Base-by-base conservation (phyloP, 1,284 basidiomycete genomes). In the Meira nashicola region DNA sequence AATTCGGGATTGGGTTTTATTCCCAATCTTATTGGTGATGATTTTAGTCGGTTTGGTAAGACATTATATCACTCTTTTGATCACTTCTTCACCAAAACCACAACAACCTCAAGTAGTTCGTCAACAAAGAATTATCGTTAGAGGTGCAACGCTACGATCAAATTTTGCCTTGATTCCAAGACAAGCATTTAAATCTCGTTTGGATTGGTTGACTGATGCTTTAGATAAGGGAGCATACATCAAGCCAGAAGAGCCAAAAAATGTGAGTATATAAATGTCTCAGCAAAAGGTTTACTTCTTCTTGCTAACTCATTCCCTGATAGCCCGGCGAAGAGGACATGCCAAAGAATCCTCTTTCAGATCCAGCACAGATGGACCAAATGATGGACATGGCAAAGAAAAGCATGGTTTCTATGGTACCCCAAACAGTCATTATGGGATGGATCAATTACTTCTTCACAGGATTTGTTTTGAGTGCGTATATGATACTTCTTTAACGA, bases 381-480 rank as follows among this genome's bases (percentile, higher is more conserved):
- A 95, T 98, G 91, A 95, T 98, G 92, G 86, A 92, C 33, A 90
- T 90, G 54, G 90, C 98, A 89, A 98, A 97, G 83, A 95, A 94
- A 54, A 94, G 97, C 81, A 92, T 92, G 83, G 92, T 97, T 56
- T 77, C 77, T 73, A 78, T 78, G 77, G 69, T 78, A 21, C 77
- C 77, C 5, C 77, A 78, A 58, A 97, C 97, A 87, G 84, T 97
- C 65, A 93, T 98, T 72, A 98, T 98, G 95, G 94, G 93, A 64
- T 98, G 95, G 90, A 95, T 99, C 82, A 96, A 94, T 80, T 93
- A 94, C 80, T 98, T 98, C 86, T 98, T 98, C 82, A 89, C 91
- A 67, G 94, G 94, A 38, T 97, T 98, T 78, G 89, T 98, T 55
- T 84, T 96, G 62, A 95, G 94, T 96, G 79, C 79, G 69, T 71